A percentile compares a stretch with the other conserved stretches of the same genome.
These are phyloP conservation scores for Cadophora malorum DNA, from an alignment of 2,329 filamentous ascomycete genomes.

Conservation along the genomic window DNA sequence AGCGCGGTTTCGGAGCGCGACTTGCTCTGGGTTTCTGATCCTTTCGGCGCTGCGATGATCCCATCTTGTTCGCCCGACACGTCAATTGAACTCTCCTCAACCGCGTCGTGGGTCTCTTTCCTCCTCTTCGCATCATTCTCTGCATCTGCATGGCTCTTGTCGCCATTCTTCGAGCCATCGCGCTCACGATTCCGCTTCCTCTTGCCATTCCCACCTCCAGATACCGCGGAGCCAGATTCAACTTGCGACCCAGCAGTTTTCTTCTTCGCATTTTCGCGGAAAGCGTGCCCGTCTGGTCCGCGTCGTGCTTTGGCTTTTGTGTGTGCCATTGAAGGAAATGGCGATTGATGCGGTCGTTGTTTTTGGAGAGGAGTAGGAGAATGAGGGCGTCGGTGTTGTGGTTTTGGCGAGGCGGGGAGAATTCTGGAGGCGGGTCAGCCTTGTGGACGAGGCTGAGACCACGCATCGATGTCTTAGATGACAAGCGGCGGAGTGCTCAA, in stretches of 20 bases:
- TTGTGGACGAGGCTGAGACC: conserved; percentile 16
- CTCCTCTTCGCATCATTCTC: not conserved
- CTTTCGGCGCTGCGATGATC: not conserved
- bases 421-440: not conserved
- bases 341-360: not conserved
- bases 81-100: not conserved
- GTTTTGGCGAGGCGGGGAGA: conserved; percentile 4
- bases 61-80: not conserved
- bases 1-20: not conserved
- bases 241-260: conserved; percentile 13
- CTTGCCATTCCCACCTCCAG: not conserved
- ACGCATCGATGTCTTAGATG: too few relatives aligned
- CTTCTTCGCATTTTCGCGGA: conserved; percentile 21
- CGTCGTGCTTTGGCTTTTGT: conserved; percentile 27
- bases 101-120: not conserved
- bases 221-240: conserved; percentile 1
- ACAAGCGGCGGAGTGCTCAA: too few relatives aligned
- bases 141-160: not conserved
- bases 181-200: conserved; percentile 24
- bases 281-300: conserved; percentile 16
- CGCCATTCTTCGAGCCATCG: conserved; percentile 4
- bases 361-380: conserved; percentile 27
- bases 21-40: not conserved
- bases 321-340: conserved; percentile 28
- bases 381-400: not conserved